A percentile compares a stretch with the other conserved stretches of the same genome.
Conservation (phyloP, 768 basidiomycete species). For the Agaricus subrufescens region DNA sequence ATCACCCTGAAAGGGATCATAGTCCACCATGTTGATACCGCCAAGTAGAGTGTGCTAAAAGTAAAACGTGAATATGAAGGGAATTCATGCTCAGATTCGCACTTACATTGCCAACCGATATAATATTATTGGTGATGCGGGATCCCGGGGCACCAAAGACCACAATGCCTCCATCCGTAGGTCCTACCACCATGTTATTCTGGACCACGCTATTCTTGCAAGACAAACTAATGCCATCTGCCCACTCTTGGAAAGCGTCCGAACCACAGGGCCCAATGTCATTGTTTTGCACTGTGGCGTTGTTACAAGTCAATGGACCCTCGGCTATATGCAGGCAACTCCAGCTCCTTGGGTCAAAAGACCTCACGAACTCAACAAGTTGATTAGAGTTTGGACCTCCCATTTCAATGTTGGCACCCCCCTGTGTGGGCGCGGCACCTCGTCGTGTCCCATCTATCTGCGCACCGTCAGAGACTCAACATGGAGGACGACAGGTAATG, state of each 20-base stretch:
- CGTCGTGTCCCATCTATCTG: conserved; percentile 73
- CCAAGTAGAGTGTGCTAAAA: conserved; percentile 63
- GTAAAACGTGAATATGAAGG: conserved; percentile 5
- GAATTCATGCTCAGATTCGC: neutral
- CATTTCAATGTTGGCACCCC: conserved; percentile 83
- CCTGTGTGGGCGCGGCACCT: conserved; percentile 44
- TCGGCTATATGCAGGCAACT: conserved; percentile 76
- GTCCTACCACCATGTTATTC: conserved; percentile 65
- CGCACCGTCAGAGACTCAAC: neutral
- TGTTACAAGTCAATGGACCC: conserved; percentile 61
- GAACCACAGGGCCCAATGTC: conserved; percentile 77
- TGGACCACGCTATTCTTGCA: conserved; percentile 58
- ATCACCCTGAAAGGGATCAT: conserved; percentile 61
- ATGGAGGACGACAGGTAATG: neutral
- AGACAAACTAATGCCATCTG: conserved; percentile 75
- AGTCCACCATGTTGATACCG: conserved; percentile 78
- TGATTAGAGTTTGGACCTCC: conserved; percentile 72
- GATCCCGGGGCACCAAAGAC: conserved; percentile 74
- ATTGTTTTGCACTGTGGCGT: conserved; percentile 69
- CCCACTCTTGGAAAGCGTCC: conserved; percentile 67
- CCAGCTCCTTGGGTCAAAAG: conserved; percentile 78
- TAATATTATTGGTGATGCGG: conserved; percentile 70
- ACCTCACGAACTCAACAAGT: conserved; percentile 71
- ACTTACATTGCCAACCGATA: conserved; percentile 64
- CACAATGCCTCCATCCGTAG: conserved; percentile 80